phyloP scores from a whole-genome alignment of 108 stramenopile genomes.

The Phaeodactylum tricornutum region DNA sequence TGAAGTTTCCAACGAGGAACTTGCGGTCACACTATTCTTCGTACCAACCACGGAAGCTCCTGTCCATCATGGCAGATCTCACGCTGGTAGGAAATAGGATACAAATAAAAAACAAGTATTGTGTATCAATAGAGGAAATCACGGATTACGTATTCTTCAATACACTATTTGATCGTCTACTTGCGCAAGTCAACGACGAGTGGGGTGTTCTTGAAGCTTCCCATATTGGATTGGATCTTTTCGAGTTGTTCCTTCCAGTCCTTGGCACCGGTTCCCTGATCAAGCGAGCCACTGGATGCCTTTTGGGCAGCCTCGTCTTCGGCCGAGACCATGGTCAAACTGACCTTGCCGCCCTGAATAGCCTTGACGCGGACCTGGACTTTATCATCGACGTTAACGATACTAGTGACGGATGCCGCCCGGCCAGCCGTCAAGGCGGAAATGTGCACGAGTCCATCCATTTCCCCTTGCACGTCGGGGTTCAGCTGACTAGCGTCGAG shows the following conservation, averaged over 20 bases:
- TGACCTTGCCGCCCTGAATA: slow-evolving; percentile 56
- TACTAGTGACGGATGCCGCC: slow-evolving; percentile 35
- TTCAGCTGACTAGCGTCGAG: slow-evolving; percentile 64
- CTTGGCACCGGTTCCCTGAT: slow-evolving; percentile 39
- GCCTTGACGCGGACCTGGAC: slow-evolving; percentile 72
- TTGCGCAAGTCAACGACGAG: slow-evolving; percentile 50
- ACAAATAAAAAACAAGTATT: no score
- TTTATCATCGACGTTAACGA: slow-evolving; percentile 62
- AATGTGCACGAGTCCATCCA: slow-evolving; percentile 86
- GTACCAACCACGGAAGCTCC: no score
- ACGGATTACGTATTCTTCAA: background rate
- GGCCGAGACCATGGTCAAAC: slow-evolving; percentile 71
- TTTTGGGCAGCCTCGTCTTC: slow-evolving; percentile 64
- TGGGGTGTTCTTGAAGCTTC: slow-evolving; percentile 52
- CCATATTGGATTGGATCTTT: slow-evolving; percentile 36
- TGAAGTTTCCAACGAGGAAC: no score
- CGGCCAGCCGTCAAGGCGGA: slow-evolving; percentile 63
- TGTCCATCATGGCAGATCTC: no score
- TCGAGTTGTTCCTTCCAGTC: slow-evolving; percentile 73
- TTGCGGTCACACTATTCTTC: no score
- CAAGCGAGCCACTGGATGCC: slow-evolving; percentile 12
- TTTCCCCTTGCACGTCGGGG: slow-evolving; percentile 55
- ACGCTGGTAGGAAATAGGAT: no score
- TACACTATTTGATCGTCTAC: slow-evolving; percentile 7
- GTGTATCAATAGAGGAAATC: background rate